Evolutionary conservation across 2,329 filamentous ascomycete species (phyloP), one percentile per base, ranked within the genome.

Genomic region (Paraphaeosphaeria sporulosa): DNA sequence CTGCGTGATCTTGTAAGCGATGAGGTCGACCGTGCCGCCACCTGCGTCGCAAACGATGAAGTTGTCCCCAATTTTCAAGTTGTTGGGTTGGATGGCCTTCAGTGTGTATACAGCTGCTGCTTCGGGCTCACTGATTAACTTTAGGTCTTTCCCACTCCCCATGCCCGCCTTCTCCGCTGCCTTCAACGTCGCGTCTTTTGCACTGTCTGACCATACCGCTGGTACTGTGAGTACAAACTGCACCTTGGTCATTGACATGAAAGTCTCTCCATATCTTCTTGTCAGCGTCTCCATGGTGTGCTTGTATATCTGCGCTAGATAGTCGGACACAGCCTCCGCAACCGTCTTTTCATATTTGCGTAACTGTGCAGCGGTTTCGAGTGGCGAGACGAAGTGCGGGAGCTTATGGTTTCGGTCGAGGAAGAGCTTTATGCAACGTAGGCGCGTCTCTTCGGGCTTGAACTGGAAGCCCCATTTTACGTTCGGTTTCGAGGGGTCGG

Each of bases 351-450:
- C 87, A 77, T 86, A 89, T 64, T 86, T 87, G 73, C 89, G 87
- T n/a, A 94, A 83, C 76, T 92, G 89, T 0, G 89, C 89, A 0
- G 90, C 89, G 50, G 90, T 93, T 74, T 94, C 91, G 25, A 92
- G 84, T 8, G 89, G 89, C 68, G 89, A 91, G 62, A 94, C 90
- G 66, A 93, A 94, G 66, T 92, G 90, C 8, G 91, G 91, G 25
- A 94, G 83, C 76, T 92, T 92, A 77, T 94, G 91, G 46, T 89
- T 89, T 23, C 90, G 87, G 75, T 94, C 91, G 38, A 94, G 87
- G 71, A 94, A 93, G 25, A 94, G 85, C 81, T 94, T 94, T 81
- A 94, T 92, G 74, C 91, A 94, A 12, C 90, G 88, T 30, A 94
- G 84, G 21, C 91, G 86, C 48, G 88, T 84, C 76, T 93, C 90